Percentiles rank a stretch among this genome's conserved stretches.
Conservation (phyloP, 345 rosid genomes). For the Atalantia buxifolia region DNA sequence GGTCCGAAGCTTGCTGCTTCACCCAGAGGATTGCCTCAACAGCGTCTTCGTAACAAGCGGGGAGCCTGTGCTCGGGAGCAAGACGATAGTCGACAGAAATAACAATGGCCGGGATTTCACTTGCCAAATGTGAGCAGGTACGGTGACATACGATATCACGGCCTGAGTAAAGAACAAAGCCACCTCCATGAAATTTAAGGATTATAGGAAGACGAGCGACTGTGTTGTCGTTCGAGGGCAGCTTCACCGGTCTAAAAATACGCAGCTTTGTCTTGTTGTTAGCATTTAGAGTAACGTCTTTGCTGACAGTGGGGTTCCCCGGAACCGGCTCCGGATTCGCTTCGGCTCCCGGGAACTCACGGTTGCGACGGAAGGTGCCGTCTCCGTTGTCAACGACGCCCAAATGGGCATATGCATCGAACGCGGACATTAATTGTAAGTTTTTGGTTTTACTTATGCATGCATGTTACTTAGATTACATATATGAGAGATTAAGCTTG, state of each 20-base stretch:
- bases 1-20: constrained; percentile 10
- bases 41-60: constrained; percentile 42
- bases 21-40: constrained; percentile 36
- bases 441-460: too few species aligned
- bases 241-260: constrained; percentile 16
- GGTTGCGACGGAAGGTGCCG: constrained; percentile 17
- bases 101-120: constrained; percentile 25
- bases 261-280: constrained; percentile 8
- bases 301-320: constrained; percentile 14
- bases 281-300: constrained; percentile 19
- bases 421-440: constrained; percentile 6
- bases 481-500: too few species aligned
- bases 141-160: constrained; percentile 1
- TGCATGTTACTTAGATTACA: too few species aligned
- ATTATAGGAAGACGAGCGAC: constrained; percentile 32
- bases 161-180: constrained; percentile 18
- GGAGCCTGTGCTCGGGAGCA: constrained; percentile 36
- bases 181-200: constrained; percentile 35
- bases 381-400: constrained; percentile 9
- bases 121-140: constrained; percentile 16
- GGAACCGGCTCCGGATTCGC: constrained; percentile 13
- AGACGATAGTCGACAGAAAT: constrained; percentile 37
- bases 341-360: background rate
- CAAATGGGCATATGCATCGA: constrained; percentile 22
- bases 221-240: constrained; percentile 25